These are phyloP conservation scores for Gregarina niphandrodes DNA, from an alignment of 169 alveolate genomes.

Conservation along the genomic window DNA sequence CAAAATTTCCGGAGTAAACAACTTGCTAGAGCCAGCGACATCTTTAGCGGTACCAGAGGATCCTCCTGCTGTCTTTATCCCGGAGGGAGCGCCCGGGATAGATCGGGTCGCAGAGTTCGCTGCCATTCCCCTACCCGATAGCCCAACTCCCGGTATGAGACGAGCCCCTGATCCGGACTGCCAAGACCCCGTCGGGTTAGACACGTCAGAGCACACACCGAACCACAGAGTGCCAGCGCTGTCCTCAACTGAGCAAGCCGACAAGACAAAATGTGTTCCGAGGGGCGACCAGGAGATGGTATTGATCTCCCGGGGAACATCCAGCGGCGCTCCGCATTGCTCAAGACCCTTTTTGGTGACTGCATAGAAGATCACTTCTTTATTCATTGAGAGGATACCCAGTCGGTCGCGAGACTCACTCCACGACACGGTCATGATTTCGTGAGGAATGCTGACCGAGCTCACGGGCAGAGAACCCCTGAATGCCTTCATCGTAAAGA, in stretches of 20 bases:
- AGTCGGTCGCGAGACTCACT: background rate
- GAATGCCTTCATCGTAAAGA: background rate
- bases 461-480: background rate
- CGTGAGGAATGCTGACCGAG: background rate
- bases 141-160: no score
- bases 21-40: no score
- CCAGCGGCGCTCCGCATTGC: conserved; percentile 34
- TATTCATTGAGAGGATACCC: background rate
- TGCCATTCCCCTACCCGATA: no score
- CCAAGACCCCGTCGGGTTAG: no score
- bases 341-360: conserved; percentile 10
- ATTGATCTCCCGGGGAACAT: conserved; percentile 38
- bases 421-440: background rate
- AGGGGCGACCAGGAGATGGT: conserved; percentile 55
- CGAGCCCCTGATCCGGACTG: no score
- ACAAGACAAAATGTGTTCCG: conserved; percentile 53
- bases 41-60: no score
- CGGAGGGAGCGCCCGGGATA: no score
- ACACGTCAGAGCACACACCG: no score
- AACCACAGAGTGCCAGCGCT: no score
- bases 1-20: conserved; percentile 46
- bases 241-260: no score
- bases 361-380: background rate
- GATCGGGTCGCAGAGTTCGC: no score
- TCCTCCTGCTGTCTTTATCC: no score